A percentile compares a stretch with the other conserved stretches of the same genome.
Conservation (phyloP, 2,329 filamentous ascomycete genomes). For the Monosporascus ibericus region DNA sequence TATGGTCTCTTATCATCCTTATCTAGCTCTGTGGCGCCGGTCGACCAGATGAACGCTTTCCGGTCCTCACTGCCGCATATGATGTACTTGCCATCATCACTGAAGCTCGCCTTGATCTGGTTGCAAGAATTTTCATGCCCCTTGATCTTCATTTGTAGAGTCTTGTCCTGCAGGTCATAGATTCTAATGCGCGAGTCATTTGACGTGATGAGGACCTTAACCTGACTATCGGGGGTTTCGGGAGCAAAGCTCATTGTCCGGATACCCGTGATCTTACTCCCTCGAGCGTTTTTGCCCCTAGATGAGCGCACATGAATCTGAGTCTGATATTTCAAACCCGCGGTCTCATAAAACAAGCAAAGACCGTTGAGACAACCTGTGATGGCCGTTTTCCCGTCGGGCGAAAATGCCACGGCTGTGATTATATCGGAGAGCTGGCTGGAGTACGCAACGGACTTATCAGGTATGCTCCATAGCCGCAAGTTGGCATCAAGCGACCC, state of each 20-base stretch:
- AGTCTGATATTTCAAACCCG: constrained; percentile 74
- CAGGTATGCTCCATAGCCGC: constrained; percentile 92
- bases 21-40: constrained; percentile 51
- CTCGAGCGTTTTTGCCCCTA: constrained; percentile 87
- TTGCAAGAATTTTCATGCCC: constrained; percentile 86
- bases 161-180: constrained; percentile 82
- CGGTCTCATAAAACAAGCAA: constrained; percentile 88
- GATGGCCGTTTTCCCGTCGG: constrained; percentile 84
- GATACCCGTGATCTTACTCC: constrained; percentile 95
- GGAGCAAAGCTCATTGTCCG: constrained; percentile 61
- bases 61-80: constrained; percentile 91
- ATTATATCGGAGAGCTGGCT: constrained; percentile 78
- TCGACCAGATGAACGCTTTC: constrained; percentile 85
- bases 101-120: constrained; percentile 85
- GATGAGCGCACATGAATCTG: constrained; percentile 93
- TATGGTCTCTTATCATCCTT: constrained; percentile 74
- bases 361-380: constrained; percentile 81
- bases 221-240: constrained; percentile 48
- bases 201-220: constrained; percentile 84
- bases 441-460: constrained; percentile 85
- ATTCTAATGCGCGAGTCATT: constrained; percentile 90
- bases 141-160: constrained; percentile 81
- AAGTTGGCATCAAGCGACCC: constrained; percentile 86
- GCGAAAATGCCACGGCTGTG: constrained; percentile 88
- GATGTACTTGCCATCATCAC: constrained; percentile 78